A percentile compares a stretch with the other conserved stretches of the same genome.
Evolutionary conservation across 2,329 filamentous ascomycete genomes (phyloP).

Genomic region (Tolypocladium cylindrosporum): DNA sequence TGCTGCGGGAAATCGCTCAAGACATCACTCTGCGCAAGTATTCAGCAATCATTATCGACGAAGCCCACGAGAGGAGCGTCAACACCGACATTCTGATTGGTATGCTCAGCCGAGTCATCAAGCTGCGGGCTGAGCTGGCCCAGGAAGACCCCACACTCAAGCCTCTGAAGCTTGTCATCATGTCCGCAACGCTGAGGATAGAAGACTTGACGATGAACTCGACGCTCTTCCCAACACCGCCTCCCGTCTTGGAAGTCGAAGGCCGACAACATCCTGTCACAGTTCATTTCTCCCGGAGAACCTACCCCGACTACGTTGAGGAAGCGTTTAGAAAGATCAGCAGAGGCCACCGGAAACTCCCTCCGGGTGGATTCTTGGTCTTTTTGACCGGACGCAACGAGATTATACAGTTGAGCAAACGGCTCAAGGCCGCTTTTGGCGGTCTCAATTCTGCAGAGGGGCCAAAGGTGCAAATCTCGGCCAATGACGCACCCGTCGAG

Average conservation of each 20-base stretch:
- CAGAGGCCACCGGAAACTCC: constrained; percentile 80
- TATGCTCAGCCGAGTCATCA: constrained; percentile 88
- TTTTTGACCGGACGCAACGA: constrained; percentile 93
- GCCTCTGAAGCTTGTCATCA: constrained; percentile 88
- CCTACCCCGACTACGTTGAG: constrained; percentile 79
- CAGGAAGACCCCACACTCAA: constrained; percentile 60
- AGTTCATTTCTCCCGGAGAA: constrained; percentile 76
- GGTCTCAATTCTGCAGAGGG: constrained; percentile 45
- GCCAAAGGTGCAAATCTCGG: constrained; percentile 64
- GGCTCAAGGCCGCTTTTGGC: constrained; percentile 58
- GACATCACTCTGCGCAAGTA: constrained; percentile 86
- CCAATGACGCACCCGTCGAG: constrained; percentile 69
- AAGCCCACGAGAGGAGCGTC: constrained; percentile 92
- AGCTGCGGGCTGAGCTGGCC: constrained; percentile 66
- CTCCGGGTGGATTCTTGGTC: constrained; percentile 82
- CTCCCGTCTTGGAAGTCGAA: constrained; percentile 80
- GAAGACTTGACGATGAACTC: constrained; percentile 83
- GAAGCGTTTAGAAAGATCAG: constrained; percentile 83
- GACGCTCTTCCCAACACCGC: constrained; percentile 65
- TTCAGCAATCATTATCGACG: constrained; percentile 88
- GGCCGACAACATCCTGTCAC: constrained; percentile 88
- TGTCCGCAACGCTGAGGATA: constrained; percentile 91
- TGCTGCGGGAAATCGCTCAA: constrained; percentile 81
- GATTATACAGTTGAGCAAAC: constrained; percentile 74
- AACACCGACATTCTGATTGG: constrained; percentile 98